phyloP scores from a whole-genome alignment of 1,284 basidiomycete species.

The Trichosporon ovoides region DNA sequence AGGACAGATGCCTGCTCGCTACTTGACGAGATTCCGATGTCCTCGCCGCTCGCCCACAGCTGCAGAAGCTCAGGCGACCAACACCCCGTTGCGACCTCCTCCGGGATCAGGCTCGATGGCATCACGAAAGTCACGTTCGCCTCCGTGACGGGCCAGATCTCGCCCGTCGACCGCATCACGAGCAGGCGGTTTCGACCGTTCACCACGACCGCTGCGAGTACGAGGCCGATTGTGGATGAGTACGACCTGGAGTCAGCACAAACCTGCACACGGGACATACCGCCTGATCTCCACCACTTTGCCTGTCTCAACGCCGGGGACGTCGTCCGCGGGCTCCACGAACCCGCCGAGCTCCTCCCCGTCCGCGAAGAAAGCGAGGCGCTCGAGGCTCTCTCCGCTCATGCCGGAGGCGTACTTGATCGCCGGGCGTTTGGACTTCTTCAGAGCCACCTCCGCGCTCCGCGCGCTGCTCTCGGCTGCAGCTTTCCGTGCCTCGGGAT shows the following conservation, averaged over 20 bases:
- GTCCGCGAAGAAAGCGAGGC: slow-evolving; percentile 13
- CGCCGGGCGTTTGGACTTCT: neutral
- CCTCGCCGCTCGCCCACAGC: slow-evolving; percentile 23
- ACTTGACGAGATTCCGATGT: slow-evolving; percentile 10
- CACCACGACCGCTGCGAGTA: slow-evolving; percentile 33
- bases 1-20: slow-evolving; percentile 7
- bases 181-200: slow-evolving; percentile 30
- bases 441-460: neutral
- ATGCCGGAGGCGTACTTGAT: slow-evolving; percentile 9
- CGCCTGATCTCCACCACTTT: neutral
- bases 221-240: slow-evolving; percentile 33
- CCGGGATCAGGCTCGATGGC: slow-evolving; percentile 32
- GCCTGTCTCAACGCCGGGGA: slow-evolving; percentile 10
- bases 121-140: slow-evolving; percentile 47
- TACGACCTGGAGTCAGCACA: neutral
- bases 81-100: slow-evolving; percentile 19
- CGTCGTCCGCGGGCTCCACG: slow-evolving; percentile 12
- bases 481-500: too few species aligned
- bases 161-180: slow-evolving; percentile 35
- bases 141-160: slow-evolving; percentile 36
- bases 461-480: too few species aligned
- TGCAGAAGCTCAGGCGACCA: slow-evolving; percentile 31
- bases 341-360: neutral
- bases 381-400: slow-evolving; percentile 9
- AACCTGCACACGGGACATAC: neutral